These are phyloP conservation scores for Yamadazyma songkhlaensis DNA, from an alignment of 1,139 yeast genomes.

Conservation along the genomic window DNA sequence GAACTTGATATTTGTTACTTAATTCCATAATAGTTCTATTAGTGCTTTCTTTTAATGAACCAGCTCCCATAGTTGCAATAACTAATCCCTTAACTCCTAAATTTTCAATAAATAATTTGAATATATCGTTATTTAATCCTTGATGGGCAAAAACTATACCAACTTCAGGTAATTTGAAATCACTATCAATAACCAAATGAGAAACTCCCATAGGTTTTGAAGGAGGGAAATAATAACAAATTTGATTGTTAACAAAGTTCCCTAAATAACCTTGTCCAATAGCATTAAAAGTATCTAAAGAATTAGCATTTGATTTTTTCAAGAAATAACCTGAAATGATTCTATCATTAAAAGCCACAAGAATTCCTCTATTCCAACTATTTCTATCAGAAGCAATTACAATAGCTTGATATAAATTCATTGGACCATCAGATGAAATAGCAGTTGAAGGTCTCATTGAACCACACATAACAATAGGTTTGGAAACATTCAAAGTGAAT, in stretches of 20 bases:
- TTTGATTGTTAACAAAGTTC: conserved; percentile 63
- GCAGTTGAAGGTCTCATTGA: conserved; percentile 74
- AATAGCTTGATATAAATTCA: conserved; percentile 69
- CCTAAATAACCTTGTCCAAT: conserved; percentile 72
- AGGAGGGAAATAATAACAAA: conserved; percentile 64
- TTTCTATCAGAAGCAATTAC: conserved; percentile 54
- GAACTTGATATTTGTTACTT: conserved; percentile 36
- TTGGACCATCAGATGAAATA: conserved; percentile 69
- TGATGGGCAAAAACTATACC: conserved; percentile 52
- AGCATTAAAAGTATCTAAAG: conserved; percentile 65
- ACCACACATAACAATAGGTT: conserved; percentile 68
- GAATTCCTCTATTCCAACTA: conserved; percentile 56
- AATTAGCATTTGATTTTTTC: conserved; percentile 68
- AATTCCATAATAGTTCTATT: conserved; percentile 38
- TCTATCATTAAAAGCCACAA: conserved; percentile 64
- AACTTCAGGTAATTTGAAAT: conserved; percentile 30
- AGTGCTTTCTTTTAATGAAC: conserved; percentile 54
- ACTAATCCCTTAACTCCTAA: conserved; percentile 53
- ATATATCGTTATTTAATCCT: conserved; percentile 49
- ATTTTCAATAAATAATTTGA: conserved; percentile 42
- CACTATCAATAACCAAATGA: conserved; percentile 17
- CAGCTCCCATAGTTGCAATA: conserved; percentile 72
- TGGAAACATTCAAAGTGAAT: conserved; percentile 51
- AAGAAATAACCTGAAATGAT: conserved; percentile 69
- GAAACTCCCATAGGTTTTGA: conserved; percentile 54